Base-by-base conservation (phyloP, 768 basidiomycete species). In the Lepiota venenata region DNA sequence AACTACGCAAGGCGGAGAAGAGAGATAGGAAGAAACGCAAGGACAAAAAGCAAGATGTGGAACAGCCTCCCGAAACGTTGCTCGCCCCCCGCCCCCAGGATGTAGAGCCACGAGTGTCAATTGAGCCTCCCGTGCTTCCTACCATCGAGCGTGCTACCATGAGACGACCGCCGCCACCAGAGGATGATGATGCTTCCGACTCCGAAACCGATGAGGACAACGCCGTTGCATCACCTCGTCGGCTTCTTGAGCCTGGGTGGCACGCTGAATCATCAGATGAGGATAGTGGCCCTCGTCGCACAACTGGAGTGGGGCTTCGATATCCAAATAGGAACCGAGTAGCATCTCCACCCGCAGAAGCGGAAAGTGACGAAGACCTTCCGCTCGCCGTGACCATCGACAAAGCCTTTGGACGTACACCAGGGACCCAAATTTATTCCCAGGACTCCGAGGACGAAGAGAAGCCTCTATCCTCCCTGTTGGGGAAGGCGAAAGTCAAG, bases 331-430 rank as follows among this genome's bases (percentile, higher is more conserved):
- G 60, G 18, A 58, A 59, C 51, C 22, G 43, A 15, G 39, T 38
- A 36, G 46, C 44, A 41, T 39, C 53, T 15, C 58, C n/a, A 42
- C 32, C 47, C 18, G 63, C 61, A 15, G 78, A 75, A 47, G 77
- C 78, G 16, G 82, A 84, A 57, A 88, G 87, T 57, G 91, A 91
- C 50, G 91, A 93, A 59, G 91, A 93, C 69, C 60, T 91, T 40
- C 92, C 92, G 2, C 74, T 93, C 8, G 81, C 83, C 21, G 81
- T 80, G 2, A 81, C 86, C 7, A 71, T 83, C n/a, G 72, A 74
- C 51, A 79, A 80, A 35, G 82, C 76, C n/a, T 69, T 70, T 18
- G 76, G 77, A 55, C 79, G 83, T 44, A 72, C 69, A 35, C 64
- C 62, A 43, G 62, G 55, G 55, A 60, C 62, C 15, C 53, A 45